Conservation (phyloP, 306 rosid species). For the Cucurbita ficifolia region DNA sequence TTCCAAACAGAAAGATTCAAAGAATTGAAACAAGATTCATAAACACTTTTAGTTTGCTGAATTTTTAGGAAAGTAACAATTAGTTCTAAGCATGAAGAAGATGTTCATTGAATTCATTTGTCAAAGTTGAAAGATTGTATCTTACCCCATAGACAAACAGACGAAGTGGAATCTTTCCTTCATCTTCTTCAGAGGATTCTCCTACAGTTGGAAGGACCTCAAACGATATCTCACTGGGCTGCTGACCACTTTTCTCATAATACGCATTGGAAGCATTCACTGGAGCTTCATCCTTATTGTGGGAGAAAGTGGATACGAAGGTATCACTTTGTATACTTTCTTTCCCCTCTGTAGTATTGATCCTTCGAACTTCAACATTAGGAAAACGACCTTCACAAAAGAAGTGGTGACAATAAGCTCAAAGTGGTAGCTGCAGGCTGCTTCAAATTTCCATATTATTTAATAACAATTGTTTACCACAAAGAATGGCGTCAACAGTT, state of each 20-base stretch:
- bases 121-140: constrained; percentile 4
- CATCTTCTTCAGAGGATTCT: constrained; percentile 34
- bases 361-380: constrained; percentile 65
- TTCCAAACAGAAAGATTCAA: background rate
- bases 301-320: constrained; percentile 18
- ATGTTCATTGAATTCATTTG: background rate
- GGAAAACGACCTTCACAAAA: constrained; percentile 56
- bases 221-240: constrained; percentile 14
- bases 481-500: constrained; percentile 80
- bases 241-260: constrained; percentile 21
- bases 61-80: too few species aligned
- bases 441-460: background rate
- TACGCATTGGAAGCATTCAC: constrained; percentile 21
- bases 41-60: background rate
- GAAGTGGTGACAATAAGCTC: constrained; percentile 6
- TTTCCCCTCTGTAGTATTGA: constrained; percentile 33
- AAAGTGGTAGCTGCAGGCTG: background rate
- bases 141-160: constrained; percentile 91
- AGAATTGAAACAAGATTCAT: background rate
- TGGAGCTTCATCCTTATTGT: constrained; percentile 21
- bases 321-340: constrained; percentile 26
- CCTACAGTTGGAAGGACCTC: constrained; percentile 25
- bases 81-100: background rate
- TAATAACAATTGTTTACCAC: constrained; percentile 25
- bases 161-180: constrained; percentile 21